Evolutionary conservation across 2,329 filamentous ascomycete genomes (phyloP), one percentile per base, ranked within the genome.

Genomic region (Trichoderma sp.): DNA sequence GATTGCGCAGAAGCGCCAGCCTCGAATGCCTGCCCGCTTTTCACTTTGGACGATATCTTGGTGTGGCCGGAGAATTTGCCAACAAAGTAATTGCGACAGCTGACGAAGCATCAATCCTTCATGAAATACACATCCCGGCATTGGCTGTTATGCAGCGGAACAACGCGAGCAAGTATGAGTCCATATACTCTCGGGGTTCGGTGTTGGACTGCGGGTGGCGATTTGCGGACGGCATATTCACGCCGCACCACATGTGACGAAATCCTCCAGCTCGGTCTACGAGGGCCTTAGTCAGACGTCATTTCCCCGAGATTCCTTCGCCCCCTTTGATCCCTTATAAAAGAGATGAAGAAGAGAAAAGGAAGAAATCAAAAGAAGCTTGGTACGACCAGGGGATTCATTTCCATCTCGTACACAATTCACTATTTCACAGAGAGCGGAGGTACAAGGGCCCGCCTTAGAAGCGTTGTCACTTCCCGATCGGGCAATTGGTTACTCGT

Each of bases 31-130:
- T 57, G 30, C 50, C 61, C 71, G 7, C 63, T 59, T 11, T 28
- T 74, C 2, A 68, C 71, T 1, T 65, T 75, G 23, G 75, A 76
- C 23, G 75, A 76, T 53, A 55, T 76, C 13, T n/a, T 76, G n/a
- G 13, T 32, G 23, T 70, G 68, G 68, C 68, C 68, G 23, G 68
- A 64, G 20, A 39, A 39, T 39, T 39, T 39, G 53, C 36, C 68
- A 64, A 43, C 39, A 3, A 53, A 50, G 47, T 57, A 50, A 12
- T 68, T 34, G 3, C 55, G 26, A 26, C 53, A 58, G 11, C 17
- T 59, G 53, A 32, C 13, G 17, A 43, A 17, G 36, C 36, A 34
- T 15, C 20, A 26, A 32, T n/a, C 39, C 6, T 20, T 50, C 5
- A 50, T 57, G 32, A n/a, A 53, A n/a, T 17, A 15, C 9, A 17